phyloP scores from a whole-genome alignment of 2,329 filamentous ascomycete species.

The Clonostachys byssicola region DNA sequence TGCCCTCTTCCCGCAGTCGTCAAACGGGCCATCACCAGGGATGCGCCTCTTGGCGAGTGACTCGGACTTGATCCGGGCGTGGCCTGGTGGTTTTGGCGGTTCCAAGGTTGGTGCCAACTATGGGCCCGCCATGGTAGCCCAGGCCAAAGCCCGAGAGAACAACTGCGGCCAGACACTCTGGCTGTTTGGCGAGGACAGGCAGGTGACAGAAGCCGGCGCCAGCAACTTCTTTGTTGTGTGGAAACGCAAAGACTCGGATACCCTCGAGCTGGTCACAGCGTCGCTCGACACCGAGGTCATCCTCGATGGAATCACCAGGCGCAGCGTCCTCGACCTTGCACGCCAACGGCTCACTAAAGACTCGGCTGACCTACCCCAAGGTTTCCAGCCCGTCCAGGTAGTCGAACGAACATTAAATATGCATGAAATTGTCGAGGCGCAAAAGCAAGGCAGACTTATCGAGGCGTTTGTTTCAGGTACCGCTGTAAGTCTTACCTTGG shows the following conservation, averaged over 20 bases:
- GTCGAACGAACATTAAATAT: too few relatives aligned
- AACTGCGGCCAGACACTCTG: neutral
- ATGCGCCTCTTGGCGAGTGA: neutral
- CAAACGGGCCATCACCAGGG: neutral
- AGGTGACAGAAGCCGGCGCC: neutral
- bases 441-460: too few relatives aligned
- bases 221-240: neutral
- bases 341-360: too few relatives aligned
- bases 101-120: neutral
- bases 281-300: neutral
- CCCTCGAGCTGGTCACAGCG: neutral
- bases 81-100: neutral
- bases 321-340: neutral
- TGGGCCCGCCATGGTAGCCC: neutral
- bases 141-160: neutral
- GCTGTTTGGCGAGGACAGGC: neutral
- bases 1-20: neutral
- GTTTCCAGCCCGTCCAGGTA: too few relatives aligned
- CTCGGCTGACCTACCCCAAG: too few relatives aligned
- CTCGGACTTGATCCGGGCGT: neutral
- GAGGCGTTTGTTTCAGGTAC: too few relatives aligned
- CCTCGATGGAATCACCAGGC: neutral
- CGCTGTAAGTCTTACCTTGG: too few relatives aligned
- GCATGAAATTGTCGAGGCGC: too few relatives aligned
- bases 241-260: neutral